Base-by-base conservation (phyloP, 768 basidiomycete genomes). In the Hydnum rufescens region DNA sequence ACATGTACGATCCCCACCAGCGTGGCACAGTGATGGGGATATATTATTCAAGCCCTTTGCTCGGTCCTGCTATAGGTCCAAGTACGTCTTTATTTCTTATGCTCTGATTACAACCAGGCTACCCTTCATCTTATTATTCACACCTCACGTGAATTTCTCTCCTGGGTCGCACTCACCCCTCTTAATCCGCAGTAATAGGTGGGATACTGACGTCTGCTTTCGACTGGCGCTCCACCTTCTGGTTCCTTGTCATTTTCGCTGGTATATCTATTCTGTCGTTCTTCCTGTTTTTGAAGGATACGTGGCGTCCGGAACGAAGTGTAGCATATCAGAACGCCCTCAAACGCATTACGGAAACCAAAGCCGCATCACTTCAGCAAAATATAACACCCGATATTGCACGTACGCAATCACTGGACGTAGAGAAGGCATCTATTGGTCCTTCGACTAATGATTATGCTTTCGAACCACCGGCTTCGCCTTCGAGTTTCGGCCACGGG, bases 291-390 rank as follows among this genome's bases (percentile, higher is more conserved):
- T 84, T 89, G 68, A 75, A 74, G 54, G 87, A 92, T 59, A 86
- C 86, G 0, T 92, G 84, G 66, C 74, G 87, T 18, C 67, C 72
- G 52, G 84, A 89, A 60, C 78, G 90, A 42, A 90, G 86, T 51
- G 65, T 82, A 23, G 74, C 76, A 2, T 93, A 90, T 63, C 82
- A 84, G 34, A 39, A 19, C 19, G 34, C 34, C 19, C 8, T 39
- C 34, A 19, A 8, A 8, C 34, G 34, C 19, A n/a, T n/a, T n/a
- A n/a, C n/a, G n/a, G n/a, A n/a, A n/a, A n/a, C n/a, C n/a, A n/a
- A n/a, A n/a, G n/a, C n/a, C n/a, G n/a, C n/a, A n/a, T n/a, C n/a
- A n/a, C n/a, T n/a, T n/a, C n/a, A n/a, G n/a, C n/a, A n/a, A n/a
- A n/a, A n/a, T n/a, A n/a, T n/a, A n/a, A n/a, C n/a, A n/a, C n/a